Base-by-base conservation (phyloP, 768 basidiomycete genomes). In the Leccinum subgranulosum region DNA sequence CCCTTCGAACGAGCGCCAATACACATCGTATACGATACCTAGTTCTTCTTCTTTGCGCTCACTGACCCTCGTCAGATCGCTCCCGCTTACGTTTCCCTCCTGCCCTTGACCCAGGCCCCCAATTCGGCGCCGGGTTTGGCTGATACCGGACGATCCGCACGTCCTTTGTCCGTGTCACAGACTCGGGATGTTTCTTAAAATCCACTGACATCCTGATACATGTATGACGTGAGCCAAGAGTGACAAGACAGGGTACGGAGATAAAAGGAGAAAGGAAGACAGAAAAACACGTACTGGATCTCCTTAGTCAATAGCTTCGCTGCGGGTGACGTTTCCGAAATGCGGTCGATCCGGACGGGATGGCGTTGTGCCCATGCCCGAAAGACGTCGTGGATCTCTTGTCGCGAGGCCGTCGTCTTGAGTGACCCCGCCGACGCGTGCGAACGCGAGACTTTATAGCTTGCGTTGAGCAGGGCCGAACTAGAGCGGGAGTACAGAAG, bases 401-500 rank as follows among this genome's bases (percentile, higher is more conserved):
- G 66, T 33, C 84, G 79, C 3, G 86, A 77, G 3, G 93, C 96
- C 19, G 85, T 81, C 17, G 97, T 97, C 77, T 98, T 98, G 56
- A 99, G 72, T 8, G 94, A 95, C 0, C 97, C 97, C 5, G 92
- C 73, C 19, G 79, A 80, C 1, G 95, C 93, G 73, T 98, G 97
- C 0, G 96, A 96, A 12, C 96, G 86, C 9, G 96, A 96, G 39
- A 97, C 80, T 51, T 80, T 73, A 74, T 93, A 83, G 9, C 92
- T 92, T 9, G 84, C 92, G 66, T 98, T 85, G 15, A 98, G 81
- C 29, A 98, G 78, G 2, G 94, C 97, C 47, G 93, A 95, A 3
- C 94, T 96, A 66, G 8, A 21, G 11, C 3, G 23, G 9, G 9
- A 33, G 14, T 4, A 27, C 41, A 6, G 14, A n/a, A 4, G 10